A percentile compares a stretch with the other conserved stretches of the same genome.
These are phyloP conservation scores for Moringa oleifera DNA, from an alignment of 345 rosid species.

Conservation along the genomic window DNA sequence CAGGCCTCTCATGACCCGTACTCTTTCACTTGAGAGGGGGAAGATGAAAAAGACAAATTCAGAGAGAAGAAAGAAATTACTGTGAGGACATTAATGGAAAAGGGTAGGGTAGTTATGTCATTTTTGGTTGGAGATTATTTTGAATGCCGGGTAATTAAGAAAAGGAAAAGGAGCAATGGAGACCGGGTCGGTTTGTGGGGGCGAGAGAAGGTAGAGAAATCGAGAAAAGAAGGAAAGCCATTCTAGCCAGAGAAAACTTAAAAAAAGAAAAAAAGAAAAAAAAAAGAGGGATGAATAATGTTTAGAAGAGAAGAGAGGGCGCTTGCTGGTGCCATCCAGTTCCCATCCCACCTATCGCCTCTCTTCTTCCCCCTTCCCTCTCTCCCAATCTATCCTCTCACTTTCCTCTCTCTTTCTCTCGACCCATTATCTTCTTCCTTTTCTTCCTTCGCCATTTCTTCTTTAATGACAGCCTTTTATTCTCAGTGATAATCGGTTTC, in stretches of 20 bases:
- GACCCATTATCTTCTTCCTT: not conserved
- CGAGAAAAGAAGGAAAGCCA: conserved; percentile 27
- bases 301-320: conserved; percentile 33
- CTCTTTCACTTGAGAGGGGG: too few species aligned
- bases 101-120: not conserved
- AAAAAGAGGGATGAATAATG: not conserved
- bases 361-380: conserved; percentile 9
- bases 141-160: not conserved
- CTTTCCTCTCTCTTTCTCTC: not conserved
- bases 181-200: conserved; percentile 28
- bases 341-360: conserved; percentile 13
- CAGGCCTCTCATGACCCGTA: too few species aligned
- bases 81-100: not conserved
- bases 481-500: conserved; percentile 1
- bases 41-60: too few species aligned
- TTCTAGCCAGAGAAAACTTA: conserved; percentile 23
- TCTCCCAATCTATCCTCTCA: not conserved
- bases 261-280: not conserved
- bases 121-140: not conserved
- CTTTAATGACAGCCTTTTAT: too few species aligned
- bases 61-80: not conserved
- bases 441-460: conserved; percentile 6
- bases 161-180: conserved; percentile 14
- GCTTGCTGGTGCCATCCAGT: conserved; percentile 24
- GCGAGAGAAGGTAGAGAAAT: conserved; percentile 35